Evolutionary conservation across 768 basidiomycete species (phyloP).

Genomic region (Xerocomellus dryophilus): DNA sequence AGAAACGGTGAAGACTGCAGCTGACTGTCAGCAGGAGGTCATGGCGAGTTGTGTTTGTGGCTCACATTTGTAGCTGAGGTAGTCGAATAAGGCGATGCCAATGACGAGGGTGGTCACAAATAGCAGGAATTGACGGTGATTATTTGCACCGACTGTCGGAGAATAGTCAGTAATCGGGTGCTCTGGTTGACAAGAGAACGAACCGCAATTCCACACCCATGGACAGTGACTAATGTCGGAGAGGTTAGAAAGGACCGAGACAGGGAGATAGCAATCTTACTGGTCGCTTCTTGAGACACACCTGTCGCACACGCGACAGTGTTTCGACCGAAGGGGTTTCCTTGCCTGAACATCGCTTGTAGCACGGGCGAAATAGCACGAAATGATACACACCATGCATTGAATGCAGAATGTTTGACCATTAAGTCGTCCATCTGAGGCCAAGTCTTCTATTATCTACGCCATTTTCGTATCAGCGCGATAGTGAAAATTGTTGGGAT

Average conservation of each 20-base stretch:
- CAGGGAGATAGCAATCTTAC: slow-evolving; percentile 44
- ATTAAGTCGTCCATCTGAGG: slow-evolving; percentile 83
- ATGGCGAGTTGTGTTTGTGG: slow-evolving; percentile 6
- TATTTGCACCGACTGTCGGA: slow-evolving; percentile 75
- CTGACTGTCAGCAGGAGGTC: background rate
- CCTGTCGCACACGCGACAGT: slow-evolving; percentile 87
- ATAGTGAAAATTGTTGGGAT: background rate
- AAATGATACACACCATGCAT: slow-evolving; percentile 68
- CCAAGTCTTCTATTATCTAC: slow-evolving; percentile 87
- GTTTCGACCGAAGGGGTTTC: slow-evolving; percentile 91
- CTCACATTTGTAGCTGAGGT: slow-evolving; percentile 80
- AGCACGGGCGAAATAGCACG: background rate
- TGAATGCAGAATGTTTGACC: slow-evolving; percentile 96
- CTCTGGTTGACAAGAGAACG: slow-evolving; percentile 27
- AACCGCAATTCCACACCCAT: slow-evolving; percentile 99
- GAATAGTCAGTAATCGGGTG: slow-evolving; percentile 5
- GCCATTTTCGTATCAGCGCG: background rate
- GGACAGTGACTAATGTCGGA: slow-evolving; percentile 76
- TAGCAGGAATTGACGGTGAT: slow-evolving; percentile 94
- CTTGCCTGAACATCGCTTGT: slow-evolving; percentile 49
- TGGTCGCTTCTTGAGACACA: slow-evolving; percentile 93
- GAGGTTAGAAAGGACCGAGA: background rate
- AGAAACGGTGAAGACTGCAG: slow-evolving; percentile 52
- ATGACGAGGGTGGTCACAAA: slow-evolving; percentile 85
- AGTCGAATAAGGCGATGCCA: slow-evolving; percentile 79